phyloP scores from a whole-genome alignment of 768 basidiomycete genomes.

The Leccinum imitatum region DNA sequence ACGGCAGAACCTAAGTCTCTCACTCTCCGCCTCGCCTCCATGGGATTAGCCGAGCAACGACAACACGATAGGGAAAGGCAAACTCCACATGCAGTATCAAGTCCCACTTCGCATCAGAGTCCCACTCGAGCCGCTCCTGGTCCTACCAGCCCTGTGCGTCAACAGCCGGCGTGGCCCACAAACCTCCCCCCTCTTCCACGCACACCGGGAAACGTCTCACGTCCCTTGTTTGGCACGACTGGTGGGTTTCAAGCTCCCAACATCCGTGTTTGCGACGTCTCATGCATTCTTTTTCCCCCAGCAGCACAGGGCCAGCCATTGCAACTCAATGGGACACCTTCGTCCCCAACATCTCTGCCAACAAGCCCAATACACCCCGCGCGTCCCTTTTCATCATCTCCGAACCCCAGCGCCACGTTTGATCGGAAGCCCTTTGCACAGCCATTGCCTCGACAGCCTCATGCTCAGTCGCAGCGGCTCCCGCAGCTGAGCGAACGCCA shows the following conservation, averaged over 20 bases:
- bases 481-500: conserved; percentile 27
- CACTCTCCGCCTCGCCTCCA: conserved; percentile 35
- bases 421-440: conserved; percentile 23
- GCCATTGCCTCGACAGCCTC: conserved; percentile 13
- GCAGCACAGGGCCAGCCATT: conserved; percentile 4
- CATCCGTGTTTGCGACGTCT: conserved; percentile 3
- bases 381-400: conserved; percentile 19
- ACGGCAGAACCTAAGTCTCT: conserved; percentile 24
- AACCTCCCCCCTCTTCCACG: conserved; percentile 33
- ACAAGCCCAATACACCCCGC: conserved; percentile 21
- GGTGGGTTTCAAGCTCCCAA: conserved; percentile 15
- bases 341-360: conserved; percentile 18
- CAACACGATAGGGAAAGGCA: conserved; percentile 17
- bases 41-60: conserved; percentile 24
- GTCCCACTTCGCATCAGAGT: conserved; percentile 10
- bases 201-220: conserved; percentile 17
- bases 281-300: background rate
- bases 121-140: conserved; percentile 8
- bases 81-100: conserved; percentile 7
- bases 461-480: conserved; percentile 12
- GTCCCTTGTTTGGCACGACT: conserved; percentile 14
- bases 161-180: conserved; percentile 21
- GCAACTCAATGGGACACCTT: conserved; percentile 14
- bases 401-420: conserved; percentile 19
- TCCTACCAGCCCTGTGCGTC: conserved; percentile 17